Evolutionary conservation across 495 filamentous ascomycete species (phyloP), one percentile per base, ranked within the genome.

Genomic region (Sporormia fimetaria): DNA sequence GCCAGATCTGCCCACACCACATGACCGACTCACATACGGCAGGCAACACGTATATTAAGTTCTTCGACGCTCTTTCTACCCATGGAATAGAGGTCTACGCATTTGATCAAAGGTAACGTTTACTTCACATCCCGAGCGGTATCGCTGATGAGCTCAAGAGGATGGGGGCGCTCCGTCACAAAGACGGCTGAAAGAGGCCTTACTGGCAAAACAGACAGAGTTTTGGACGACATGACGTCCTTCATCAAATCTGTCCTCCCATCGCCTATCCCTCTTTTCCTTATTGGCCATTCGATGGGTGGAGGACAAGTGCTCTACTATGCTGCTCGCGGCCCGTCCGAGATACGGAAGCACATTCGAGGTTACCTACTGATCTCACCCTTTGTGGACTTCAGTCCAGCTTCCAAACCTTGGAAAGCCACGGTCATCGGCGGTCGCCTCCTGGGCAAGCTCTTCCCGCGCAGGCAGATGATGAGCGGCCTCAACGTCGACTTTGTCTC

Each of bases 201-300:
- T 30, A 81, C 77, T 4, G 87, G 87, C 2, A 70, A 77, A 6
- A 92, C 85, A 2, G 10, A 62, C 10, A 71, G 63, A 32, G 81
- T 93, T 27, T 65, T 90, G 21, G 66, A 72, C 22, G 87, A 94
- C 63, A 77, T 94, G 44, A 78, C 74, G 21, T 73, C 75, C 18
- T 75, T 93, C 57, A 65, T 61, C 37, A 72, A 54, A 8, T 63
- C 69, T 0, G 69, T 78, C 22, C 70, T 61, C 27, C 55, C 52
- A 46, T 74, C 69, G 3, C 46, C 28, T 37, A 51, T 70, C 3
- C 84, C 87, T 0, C 57, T 88, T 14, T 94, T 94, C 62, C 69
- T 94, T n/a, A 73, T 84, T 58, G 86, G 86, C 35, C 86, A 93
- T 62, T 83, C 78, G 25, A 85, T 80, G 78, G 87, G 87, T 57